Conservation (phyloP, 305 asterid species). For the Solanum chacoense region DNA sequence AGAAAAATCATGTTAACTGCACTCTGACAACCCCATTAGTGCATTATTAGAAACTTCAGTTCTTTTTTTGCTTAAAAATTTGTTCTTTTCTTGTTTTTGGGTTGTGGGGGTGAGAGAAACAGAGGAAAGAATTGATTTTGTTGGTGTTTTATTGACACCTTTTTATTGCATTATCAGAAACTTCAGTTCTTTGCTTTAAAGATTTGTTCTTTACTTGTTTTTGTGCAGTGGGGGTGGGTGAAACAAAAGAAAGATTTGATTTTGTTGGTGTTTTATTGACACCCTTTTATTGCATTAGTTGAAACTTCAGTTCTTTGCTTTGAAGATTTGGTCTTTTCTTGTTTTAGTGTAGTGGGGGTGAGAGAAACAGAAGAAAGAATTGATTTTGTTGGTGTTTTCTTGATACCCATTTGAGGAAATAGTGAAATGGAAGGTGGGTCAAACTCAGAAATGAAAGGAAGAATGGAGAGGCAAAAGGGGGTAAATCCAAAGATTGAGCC, state of each 20-base stretch:
- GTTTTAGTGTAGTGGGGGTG: not conserved
- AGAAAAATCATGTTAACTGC: not conserved
- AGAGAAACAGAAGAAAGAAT: not conserved
- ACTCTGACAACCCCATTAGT: not conserved
- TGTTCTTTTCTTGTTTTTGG: not conserved
- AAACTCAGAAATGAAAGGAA: conserved; percentile 32
- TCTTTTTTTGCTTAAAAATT: not conserved
- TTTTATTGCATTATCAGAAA: not conserved
- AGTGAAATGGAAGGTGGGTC: conserved; percentile 72
- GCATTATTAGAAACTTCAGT: not conserved
- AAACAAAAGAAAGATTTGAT: not conserved
- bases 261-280: not conserved
- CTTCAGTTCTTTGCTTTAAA: not conserved
- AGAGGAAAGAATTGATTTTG: not conserved
- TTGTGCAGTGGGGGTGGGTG: not conserved
- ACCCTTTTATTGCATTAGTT: not conserved
- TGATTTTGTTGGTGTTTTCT: not conserved
- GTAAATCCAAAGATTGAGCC: conserved; percentile 48
- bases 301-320: not conserved
- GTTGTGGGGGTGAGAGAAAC: not conserved
- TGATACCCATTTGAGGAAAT: conserved; percentile 26
- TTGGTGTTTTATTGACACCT: not conserved
- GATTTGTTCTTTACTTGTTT: not conserved
- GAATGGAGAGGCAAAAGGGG: conserved; percentile 35
- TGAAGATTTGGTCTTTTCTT: not conserved